Percentiles rank a stretch among this genome's conserved stretches.
phyloP scores from a whole-genome alignment of 2,329 filamentous ascomycete species.

The Hirsutella thompsonii region DNA sequence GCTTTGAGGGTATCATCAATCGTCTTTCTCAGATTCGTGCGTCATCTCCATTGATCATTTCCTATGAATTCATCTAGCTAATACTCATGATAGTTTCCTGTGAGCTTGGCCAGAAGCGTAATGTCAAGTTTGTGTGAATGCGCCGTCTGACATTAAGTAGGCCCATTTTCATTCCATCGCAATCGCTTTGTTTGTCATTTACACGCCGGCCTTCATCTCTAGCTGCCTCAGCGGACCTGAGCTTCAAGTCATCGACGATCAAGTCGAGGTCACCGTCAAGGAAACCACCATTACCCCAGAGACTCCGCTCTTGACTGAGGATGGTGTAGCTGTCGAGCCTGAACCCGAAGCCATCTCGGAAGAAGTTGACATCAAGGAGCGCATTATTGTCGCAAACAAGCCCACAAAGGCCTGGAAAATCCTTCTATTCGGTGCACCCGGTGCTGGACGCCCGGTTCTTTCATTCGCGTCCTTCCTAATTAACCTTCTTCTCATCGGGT shows the following conservation, averaged over 20 bases:
- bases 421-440: constrained; percentile 65
- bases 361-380: constrained; percentile 51
- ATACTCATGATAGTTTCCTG: constrained; percentile 19
- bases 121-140: neutral
- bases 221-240: constrained; percentile 43
- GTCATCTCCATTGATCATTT: constrained; percentile 5
- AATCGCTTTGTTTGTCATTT: constrained; percentile 52
- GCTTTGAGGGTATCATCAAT: constrained; percentile 23
- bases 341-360: constrained; percentile 25
- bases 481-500: constrained; percentile 55
- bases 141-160: constrained; percentile 8
- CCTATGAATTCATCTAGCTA: constrained; percentile 1
- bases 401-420: constrained; percentile 46
- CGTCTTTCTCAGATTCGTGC: constrained; percentile 23
- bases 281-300: constrained; percentile 25
- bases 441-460: constrained; percentile 50
- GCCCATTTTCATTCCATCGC: constrained; percentile 36
- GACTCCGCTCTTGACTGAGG: constrained; percentile 16
- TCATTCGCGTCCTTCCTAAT: constrained; percentile 58
- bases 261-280: constrained; percentile 42
- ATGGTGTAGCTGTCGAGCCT: constrained; percentile 15
- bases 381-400: constrained; percentile 43
- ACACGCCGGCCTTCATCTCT: constrained; percentile 49
- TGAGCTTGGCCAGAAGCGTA: constrained; percentile 12
- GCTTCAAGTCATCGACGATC: constrained; percentile 46